Conservation (phyloP, 202 grass and related monocot genomes). For the Schoenoplectus tabernaemontani region DNA sequence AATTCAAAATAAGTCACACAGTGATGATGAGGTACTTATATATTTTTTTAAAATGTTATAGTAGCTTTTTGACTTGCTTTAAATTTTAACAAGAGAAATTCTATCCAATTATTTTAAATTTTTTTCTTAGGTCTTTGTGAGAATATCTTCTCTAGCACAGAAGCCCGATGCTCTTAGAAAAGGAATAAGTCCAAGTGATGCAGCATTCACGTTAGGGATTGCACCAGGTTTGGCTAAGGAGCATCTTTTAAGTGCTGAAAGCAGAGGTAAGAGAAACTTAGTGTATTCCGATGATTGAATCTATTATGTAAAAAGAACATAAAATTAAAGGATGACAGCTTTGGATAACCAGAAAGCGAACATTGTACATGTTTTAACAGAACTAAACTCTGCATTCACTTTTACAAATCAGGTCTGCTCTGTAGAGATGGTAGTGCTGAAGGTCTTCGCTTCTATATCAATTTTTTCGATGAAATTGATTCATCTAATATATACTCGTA, state of each 20-base stretch:
- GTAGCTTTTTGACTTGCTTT: background rate
- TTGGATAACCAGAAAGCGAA: background rate
- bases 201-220: conserved; percentile 90
- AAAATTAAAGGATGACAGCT: background rate
- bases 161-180: conserved; percentile 71
- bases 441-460: conserved; percentile 83
- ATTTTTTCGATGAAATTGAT: conserved; percentile 91
- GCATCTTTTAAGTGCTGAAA: conserved; percentile 97
- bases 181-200: conserved; percentile 87
- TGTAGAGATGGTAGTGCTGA: conserved; percentile 90
- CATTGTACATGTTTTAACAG: background rate
- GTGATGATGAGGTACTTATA: conserved; percentile 89
- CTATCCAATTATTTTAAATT: background rate
- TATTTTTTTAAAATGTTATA: conserved; percentile 9
- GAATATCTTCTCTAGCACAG: conserved; percentile 69
- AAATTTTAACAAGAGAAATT: background rate
- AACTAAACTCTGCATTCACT: background rate
- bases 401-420: conserved; percentile 50
- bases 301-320: background rate
- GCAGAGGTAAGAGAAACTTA: conserved; percentile 38
- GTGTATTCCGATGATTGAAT: no score
- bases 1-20: conserved; percentile 94
- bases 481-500: conserved; percentile 64
- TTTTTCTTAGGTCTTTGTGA: conserved; percentile 64
- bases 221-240: conserved; percentile 93